Evolutionary conservation across 2,329 filamentous ascomycete genomes (phyloP).

Genomic region (Trichophyton benhamiae): DNA sequence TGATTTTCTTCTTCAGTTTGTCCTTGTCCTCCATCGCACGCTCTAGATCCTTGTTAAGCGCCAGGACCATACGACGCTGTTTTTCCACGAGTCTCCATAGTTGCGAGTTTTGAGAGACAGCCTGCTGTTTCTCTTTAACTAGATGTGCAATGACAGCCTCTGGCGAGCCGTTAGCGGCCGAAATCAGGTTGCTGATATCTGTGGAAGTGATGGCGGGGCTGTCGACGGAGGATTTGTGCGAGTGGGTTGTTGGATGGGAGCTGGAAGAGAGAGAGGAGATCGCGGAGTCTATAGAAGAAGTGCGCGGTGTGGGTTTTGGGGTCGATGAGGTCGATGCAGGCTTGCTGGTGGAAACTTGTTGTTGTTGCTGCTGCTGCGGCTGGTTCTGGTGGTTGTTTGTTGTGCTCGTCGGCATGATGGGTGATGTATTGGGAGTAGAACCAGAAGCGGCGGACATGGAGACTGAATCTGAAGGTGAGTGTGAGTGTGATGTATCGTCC

Average conservation of each 20-base stretch:
- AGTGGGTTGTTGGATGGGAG: constrained; percentile 32
- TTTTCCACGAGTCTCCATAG: constrained; percentile 95
- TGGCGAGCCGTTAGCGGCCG: constrained; percentile 64
- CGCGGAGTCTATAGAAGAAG: constrained; percentile 86
- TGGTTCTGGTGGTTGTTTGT: background rate
- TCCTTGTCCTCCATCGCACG: constrained; percentile 88
- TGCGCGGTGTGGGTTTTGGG: constrained; percentile 46
- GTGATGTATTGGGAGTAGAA: constrained; percentile 1
- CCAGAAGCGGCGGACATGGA: background rate
- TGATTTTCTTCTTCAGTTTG: constrained; percentile 78
- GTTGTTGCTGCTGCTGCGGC: background rate
- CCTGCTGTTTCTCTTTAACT: constrained; percentile 80
- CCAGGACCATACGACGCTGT: constrained; percentile 83
- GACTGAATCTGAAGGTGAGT: background rate
- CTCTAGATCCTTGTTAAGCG: constrained; percentile 88
- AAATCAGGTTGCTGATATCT: constrained; percentile 68
- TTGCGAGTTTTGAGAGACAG: constrained; percentile 79
- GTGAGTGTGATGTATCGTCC: background rate
- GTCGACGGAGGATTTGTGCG: constrained; percentile 43
- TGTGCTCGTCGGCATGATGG: background rate
- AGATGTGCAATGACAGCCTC: constrained; percentile 82
- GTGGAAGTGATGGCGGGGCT: constrained; percentile 50
- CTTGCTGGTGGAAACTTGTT: background rate
- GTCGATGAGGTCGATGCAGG: background rate
- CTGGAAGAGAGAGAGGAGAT: constrained; percentile 60